Conservation (phyloP, 345 rosid genomes). For the Eucalyptus microcorys region DNA sequence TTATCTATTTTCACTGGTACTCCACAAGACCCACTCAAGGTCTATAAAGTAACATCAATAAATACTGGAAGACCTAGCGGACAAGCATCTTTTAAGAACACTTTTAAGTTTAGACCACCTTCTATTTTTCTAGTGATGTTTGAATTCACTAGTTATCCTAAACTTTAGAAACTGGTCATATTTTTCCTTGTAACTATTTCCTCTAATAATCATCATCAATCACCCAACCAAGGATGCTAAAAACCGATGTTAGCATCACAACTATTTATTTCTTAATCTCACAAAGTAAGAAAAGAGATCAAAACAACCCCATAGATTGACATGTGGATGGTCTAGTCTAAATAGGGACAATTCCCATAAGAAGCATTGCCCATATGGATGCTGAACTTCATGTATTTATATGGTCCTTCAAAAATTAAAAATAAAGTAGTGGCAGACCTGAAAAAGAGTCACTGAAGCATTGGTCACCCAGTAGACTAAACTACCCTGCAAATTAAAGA, state of each 20-base stretch:
- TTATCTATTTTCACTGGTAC: not conserved
- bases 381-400: not conserved
- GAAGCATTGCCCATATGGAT: not conserved
- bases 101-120: not conserved
- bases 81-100: not conserved
- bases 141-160: not conserved
- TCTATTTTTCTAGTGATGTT: not conserved
- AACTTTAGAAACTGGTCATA: not conserved
- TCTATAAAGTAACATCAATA: not conserved
- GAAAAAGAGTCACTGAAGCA: constrained; percentile 53
- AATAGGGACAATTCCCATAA: not conserved
- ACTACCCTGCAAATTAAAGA: constrained; percentile 49
- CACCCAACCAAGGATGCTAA: not conserved
- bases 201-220: not conserved
- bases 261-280: not conserved
- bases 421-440: constrained; percentile 31
- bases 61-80: not conserved
- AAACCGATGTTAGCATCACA: not conserved
- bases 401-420: not conserved
- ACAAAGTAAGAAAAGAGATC: not conserved
- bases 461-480: constrained; percentile 87
- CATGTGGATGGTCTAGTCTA: not conserved
- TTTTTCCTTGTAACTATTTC: not conserved
- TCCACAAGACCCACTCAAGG: not conserved
- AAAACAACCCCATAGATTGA: not conserved